Evolutionary conservation across 495 filamentous ascomycete genomes (phyloP), one percentile per base, ranked within the genome.

Genomic region (Collariella sp.): DNA sequence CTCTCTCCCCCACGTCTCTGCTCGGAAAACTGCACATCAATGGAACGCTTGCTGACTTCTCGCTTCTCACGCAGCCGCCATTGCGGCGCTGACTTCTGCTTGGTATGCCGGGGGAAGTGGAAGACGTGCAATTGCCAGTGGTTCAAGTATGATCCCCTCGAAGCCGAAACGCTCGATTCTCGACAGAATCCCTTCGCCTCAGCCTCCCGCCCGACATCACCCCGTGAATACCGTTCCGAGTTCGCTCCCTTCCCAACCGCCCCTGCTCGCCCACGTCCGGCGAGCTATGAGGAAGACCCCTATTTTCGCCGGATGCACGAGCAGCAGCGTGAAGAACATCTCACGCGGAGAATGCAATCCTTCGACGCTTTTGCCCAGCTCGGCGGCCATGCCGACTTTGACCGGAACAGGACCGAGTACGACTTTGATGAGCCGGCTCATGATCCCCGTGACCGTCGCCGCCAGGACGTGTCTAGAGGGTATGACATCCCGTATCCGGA

Each of bases 31-130:
- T 7, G 7, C 6, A 23, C 20, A 18, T 15, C 26, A 31, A 18
- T 44, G 36, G 22, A 42, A 7, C 26, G 7, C 33, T 15, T 29
- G 12, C 56, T 66, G 34, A 66, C 61, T 23, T 47, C 0, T 50
- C 43, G 26, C 20, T 53, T 46, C 15, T 24, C n/a, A 0, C 12
- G n/a, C 13, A 84, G 85, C 67, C 86, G 81, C n/a, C n/a, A n/a
- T 48, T 91, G 88, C 64, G 82, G 79, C 46, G 87, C 86, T 20
- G 80, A 90, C 59, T 91, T 90, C 67, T 94, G 88, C 70, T 87
- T 88, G 79, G 75, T 85, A 33, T 94, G 88, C 61, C 88, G 84
- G 12, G 60, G 68, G 22, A 82, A 82, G 56, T 91, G 88, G 88
- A 91, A 90, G 69, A 83, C 79, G 0, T 94, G 88, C 60, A 79